Percentiles rank a stretch among this genome's conserved stretches.
phyloP scores from a whole-genome alignment of 208 protist species.

The Crithidia thermophila region DNA sequence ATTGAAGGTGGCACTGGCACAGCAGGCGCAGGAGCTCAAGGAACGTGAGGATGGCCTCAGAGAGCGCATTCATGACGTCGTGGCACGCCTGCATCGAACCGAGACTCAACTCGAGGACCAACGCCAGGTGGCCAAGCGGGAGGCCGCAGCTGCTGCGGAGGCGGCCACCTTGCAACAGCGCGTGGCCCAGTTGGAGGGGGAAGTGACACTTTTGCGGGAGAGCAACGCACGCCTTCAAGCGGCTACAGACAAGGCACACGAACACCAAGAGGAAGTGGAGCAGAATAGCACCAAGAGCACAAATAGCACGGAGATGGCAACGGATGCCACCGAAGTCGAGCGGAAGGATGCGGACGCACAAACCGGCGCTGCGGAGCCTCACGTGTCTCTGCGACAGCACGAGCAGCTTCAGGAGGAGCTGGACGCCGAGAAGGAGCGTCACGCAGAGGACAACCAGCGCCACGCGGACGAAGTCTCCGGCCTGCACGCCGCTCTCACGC shows the following conservation, averaged over 20 bases:
- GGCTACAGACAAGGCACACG: too few relatives aligned
- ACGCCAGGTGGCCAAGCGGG: neutral
- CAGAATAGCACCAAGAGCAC: neutral
- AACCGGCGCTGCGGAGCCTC: neutral
- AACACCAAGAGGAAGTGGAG: too few relatives aligned
- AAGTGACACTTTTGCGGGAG: neutral
- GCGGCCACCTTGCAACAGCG: neutral
- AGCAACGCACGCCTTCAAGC: too few relatives aligned
- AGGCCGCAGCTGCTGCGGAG: neutral
- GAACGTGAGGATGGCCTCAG: neutral
- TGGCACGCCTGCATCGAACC: neutral
- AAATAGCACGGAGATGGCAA: neutral
- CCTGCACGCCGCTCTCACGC: neutral
- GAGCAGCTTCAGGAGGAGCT: slow-evolving; percentile 1
- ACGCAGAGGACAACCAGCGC: neutral
- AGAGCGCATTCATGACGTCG: neutral
- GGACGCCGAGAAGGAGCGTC: neutral
- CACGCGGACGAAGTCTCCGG: neutral
- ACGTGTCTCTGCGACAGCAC: too few relatives aligned
- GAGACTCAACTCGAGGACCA: slow-evolving; percentile 2
- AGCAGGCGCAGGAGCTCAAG: slow-evolving; percentile 6
- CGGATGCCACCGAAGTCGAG: neutral
- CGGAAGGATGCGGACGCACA: neutral
- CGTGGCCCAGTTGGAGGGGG: neutral
- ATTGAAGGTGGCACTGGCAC: neutral